Percentiles rank a stretch among this genome's conserved stretches.
phyloP scores from a whole-genome alignment of 2,329 filamentous ascomycete species.

The Hortaea werneckii region DNA sequence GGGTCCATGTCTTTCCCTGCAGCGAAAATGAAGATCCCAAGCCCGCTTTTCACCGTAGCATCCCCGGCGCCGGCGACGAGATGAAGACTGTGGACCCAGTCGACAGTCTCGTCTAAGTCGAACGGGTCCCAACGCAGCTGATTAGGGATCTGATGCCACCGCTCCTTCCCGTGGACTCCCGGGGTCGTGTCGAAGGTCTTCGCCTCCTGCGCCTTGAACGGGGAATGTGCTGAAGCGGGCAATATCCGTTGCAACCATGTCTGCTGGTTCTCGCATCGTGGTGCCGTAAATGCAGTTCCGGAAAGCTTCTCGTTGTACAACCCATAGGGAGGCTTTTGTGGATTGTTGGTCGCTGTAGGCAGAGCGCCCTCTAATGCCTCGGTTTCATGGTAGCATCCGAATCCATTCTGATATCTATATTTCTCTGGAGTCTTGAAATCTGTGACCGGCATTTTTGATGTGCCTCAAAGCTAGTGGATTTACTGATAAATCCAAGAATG shows the following conservation, averaged over 20 bases:
- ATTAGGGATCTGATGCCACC: slow-evolving; percentile 66
- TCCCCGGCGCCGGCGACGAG: slow-evolving; percentile 72
- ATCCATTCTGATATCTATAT: slow-evolving; percentile 71
- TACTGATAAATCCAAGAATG: too few species aligned
- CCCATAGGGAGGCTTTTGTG: slow-evolving; percentile 67
- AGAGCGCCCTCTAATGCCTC: slow-evolving; percentile 67
- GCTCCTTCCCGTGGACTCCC: slow-evolving; percentile 40
- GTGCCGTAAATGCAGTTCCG: slow-evolving; percentile 50
- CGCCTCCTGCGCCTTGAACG: slow-evolving; percentile 42
- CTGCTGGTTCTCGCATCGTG: slow-evolving; percentile 47
- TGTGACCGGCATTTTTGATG: slow-evolving; percentile 50
- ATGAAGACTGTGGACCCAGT: slow-evolving; percentile 60
- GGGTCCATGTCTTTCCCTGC: slow-evolving; percentile 67
- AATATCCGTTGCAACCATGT: slow-evolving; percentile 50
- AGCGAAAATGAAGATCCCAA: slow-evolving; percentile 73
- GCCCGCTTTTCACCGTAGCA: slow-evolving; percentile 63
- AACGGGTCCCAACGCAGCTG: slow-evolving; percentile 74
- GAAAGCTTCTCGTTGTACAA: slow-evolving; percentile 67
- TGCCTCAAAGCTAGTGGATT: neutral
- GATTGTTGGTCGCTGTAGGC: slow-evolving; percentile 68
- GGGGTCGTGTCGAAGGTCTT: slow-evolving; percentile 42
- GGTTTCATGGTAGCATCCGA: slow-evolving; percentile 67
- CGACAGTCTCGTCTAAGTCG: slow-evolving; percentile 57
- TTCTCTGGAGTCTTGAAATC: slow-evolving; percentile 53
- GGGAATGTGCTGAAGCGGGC: slow-evolving; percentile 48